phyloP scores from a whole-genome alignment of 73 alveolate genomes.

The Tetrahymena elliotti region DNA sequence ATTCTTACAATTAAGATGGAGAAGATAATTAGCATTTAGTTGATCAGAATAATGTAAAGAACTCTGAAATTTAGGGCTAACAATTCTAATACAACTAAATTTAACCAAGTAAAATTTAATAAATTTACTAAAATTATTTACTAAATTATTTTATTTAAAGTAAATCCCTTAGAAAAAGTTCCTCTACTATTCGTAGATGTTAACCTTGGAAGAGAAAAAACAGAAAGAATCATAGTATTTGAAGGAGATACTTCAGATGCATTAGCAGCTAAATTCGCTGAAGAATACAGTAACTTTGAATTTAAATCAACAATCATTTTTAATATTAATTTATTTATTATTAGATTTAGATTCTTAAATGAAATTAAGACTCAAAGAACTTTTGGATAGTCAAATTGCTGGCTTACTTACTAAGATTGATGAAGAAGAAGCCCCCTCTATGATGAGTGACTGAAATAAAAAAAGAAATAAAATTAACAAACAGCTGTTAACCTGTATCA shows the following conservation, averaged over 20 bases:
- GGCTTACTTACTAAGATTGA: constrained; percentile 62
- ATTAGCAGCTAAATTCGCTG: constrained; percentile 86
- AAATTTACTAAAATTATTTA: not conserved
- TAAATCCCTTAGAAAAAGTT: constrained; percentile 21
- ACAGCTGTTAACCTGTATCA: not conserved
- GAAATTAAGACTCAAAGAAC: constrained; percentile 47
- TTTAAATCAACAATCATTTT: not conserved
- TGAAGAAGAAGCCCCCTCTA: constrained; percentile 49
- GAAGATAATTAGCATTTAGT: not conserved
- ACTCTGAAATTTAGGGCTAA: not conserved
- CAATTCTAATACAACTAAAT: not conserved
- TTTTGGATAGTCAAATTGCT: constrained; percentile 54
- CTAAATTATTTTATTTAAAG: not conserved
- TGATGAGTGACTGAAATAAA: not conserved
- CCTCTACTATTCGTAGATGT: constrained; percentile 91
- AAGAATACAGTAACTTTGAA: constrained; percentile 60
- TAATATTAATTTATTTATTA: not conserved
- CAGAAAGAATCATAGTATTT: constrained; percentile 85
- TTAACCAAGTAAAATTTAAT: not conserved
- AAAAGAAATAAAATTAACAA: not conserved
- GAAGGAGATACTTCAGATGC: constrained; percentile 90
- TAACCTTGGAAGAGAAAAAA: constrained; percentile 86
- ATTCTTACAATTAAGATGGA: not conserved
- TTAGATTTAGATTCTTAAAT: constrained; percentile 51
- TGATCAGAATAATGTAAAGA: not conserved